These are phyloP conservation scores for Blakeslea trispora DNA, from an alignment of 371 early-diverging fungal species.

Conservation along the genomic window DNA sequence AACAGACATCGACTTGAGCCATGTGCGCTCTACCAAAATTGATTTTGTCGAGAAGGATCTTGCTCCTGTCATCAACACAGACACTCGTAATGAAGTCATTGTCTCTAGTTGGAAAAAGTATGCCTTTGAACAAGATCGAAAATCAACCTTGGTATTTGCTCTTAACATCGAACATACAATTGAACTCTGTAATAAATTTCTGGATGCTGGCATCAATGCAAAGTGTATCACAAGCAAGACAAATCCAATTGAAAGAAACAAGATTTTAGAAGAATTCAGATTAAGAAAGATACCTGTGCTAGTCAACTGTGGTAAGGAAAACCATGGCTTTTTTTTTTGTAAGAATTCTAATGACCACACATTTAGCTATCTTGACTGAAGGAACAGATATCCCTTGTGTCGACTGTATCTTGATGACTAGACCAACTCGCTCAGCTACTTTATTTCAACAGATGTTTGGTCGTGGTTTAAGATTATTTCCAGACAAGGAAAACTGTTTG, in stretches of 20 bases:
- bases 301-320: slow-evolving; percentile 78
- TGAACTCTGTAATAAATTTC: slow-evolving; percentile 61
- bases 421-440: slow-evolving; percentile 81
- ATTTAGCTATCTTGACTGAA: slow-evolving; percentile 75
- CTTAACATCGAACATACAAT: slow-evolving; percentile 78
- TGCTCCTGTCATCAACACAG: slow-evolving; percentile 64
- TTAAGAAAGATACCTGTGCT: slow-evolving; percentile 73
- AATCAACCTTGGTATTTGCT: slow-evolving; percentile 86
- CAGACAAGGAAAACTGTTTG: slow-evolving; percentile 77
- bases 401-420: slow-evolving; percentile 86
- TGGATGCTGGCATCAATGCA: slow-evolving; percentile 59
- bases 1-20: slow-evolving; percentile 58
- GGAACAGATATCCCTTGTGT: slow-evolving; percentile 90
- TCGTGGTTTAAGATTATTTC: slow-evolving; percentile 77
- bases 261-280: slow-evolving; percentile 64
- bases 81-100: slow-evolving; percentile 67
- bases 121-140: slow-evolving; percentile 43
- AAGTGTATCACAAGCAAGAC: slow-evolving; percentile 69
- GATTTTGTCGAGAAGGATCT: slow-evolving; percentile 71
- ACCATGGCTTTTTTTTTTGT: no score
- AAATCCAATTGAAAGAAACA: slow-evolving; percentile 48
- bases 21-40: slow-evolving; percentile 48
- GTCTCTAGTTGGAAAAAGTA: slow-evolving; percentile 65
- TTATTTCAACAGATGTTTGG: slow-evolving; percentile 96
- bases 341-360: no score